Conservation (phyloP, 495 filamentous ascomycete genomes). For the Cercophora newfieldiana region DNA sequence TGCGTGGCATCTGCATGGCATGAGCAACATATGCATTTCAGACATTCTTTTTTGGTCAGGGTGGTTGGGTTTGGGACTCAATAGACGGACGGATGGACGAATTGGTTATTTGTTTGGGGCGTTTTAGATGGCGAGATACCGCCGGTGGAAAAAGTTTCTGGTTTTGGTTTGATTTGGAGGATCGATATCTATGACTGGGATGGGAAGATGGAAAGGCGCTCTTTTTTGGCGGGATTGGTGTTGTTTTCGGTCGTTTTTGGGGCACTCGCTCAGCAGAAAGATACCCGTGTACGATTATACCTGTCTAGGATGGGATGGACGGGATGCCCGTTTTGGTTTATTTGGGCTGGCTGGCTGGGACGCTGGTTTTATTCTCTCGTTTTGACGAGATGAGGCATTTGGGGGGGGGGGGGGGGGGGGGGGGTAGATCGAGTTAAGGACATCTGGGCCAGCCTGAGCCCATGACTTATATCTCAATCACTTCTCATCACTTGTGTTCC, state of each 20-base stretch:
- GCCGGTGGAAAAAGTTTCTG: not conserved
- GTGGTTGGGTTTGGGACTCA: not conserved
- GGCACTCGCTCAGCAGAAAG: not conserved
- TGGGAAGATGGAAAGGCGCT: not conserved
- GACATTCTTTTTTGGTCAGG: not conserved
- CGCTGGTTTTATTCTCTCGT: not conserved
- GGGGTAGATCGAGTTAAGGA: too few species aligned
- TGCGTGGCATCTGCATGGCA: not conserved
- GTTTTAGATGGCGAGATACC: not conserved
- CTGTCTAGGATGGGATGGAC: not conserved
- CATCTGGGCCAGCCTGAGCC: too few species aligned
- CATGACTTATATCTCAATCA: too few species aligned
- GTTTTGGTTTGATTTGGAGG: not conserved
- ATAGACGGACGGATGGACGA: not conserved
- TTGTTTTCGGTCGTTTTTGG: not conserved
- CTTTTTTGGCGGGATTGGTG: not conserved
- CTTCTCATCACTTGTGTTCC: too few species aligned
- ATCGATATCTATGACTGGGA: too few species aligned
- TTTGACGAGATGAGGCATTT: not conserved
- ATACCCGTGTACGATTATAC: conserved; percentile 16
- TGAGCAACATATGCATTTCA: not conserved
- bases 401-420: not conserved
- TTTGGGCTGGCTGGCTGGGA: not conserved
- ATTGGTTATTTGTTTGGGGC: not conserved
- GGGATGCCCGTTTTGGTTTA: not conserved